Conservation (phyloP, 2,329 filamentous ascomycete species). For the Cladorrhinum sp. region DNA sequence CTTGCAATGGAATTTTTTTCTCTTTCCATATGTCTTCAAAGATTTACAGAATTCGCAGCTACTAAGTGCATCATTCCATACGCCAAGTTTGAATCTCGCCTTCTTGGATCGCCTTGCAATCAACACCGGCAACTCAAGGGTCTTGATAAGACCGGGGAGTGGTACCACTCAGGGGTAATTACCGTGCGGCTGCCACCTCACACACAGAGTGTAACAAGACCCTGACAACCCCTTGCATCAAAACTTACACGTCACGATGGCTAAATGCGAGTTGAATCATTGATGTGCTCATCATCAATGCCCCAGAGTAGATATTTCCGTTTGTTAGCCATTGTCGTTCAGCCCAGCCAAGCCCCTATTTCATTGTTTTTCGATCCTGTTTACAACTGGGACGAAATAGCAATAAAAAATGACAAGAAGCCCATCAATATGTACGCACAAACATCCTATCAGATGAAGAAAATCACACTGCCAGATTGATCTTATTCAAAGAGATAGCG, state of each 20-base stretch:
- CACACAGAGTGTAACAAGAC: constrained; percentile 18
- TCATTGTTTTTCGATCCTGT: not conserved
- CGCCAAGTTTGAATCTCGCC: not conserved
- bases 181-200: constrained; percentile 8
- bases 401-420: not conserved
- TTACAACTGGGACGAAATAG: not conserved
- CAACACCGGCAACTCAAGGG: not conserved
- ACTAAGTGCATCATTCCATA: no score
- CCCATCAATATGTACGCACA: no score
- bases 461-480: no score
- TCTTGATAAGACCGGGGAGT: not conserved
- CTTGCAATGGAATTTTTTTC: no score
- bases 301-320: not conserved
- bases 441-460: no score
- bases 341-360: not conserved
- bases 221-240: constrained; percentile 10
- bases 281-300: not conserved
- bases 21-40: no score
- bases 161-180: constrained; percentile 5
- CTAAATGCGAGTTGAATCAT: constrained; percentile 19
- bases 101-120: not conserved
- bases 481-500: no score
- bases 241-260: constrained; percentile 8
- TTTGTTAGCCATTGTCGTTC: not conserved
- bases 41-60: no score